These are phyloP conservation scores for Exophiala mesophila DNA, from an alignment of 2,329 filamentous ascomycete species.

Conservation along the genomic window DNA sequence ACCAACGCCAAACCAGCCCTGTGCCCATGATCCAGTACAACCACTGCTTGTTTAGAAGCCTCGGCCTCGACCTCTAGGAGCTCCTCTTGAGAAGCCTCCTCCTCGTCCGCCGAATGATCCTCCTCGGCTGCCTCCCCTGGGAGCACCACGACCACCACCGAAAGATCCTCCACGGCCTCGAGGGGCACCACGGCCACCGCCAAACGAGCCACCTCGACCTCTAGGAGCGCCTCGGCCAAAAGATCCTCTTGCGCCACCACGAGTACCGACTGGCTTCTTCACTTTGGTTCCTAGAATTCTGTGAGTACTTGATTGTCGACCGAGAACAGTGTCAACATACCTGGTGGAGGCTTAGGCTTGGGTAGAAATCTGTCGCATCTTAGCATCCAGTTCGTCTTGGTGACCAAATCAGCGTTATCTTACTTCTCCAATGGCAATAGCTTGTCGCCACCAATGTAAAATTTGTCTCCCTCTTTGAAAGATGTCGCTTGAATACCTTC, in stretches of 20 bases:
- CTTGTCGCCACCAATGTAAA: slow-evolving; percentile 94
- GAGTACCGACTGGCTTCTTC: slow-evolving; percentile 37
- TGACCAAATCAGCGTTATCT: slow-evolving; percentile 20
- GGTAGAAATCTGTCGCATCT: slow-evolving; percentile 67
- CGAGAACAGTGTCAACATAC: slow-evolving; percentile 30
- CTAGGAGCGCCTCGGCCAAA: slow-evolving; percentile 47
- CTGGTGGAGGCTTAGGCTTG: slow-evolving; percentile 72
- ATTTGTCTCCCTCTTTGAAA: slow-evolving; percentile 95
- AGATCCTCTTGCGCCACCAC: slow-evolving; percentile 42
- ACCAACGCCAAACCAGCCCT: slow-evolving; percentile 28
- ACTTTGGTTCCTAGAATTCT: slow-evolving; percentile 51
- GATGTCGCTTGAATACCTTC: slow-evolving; percentile 92
- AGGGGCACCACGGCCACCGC: slow-evolving; percentile 39
- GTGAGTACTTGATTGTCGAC: slow-evolving; percentile 6
- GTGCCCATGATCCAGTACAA: not conserved
- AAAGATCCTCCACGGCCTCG: slow-evolving; percentile 36
- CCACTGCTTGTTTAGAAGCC: not conserved
- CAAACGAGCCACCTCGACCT: slow-evolving; percentile 49
- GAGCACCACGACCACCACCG: slow-evolving; percentile 37
- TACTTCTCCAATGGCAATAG: slow-evolving; percentile 84
- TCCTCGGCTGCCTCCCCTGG: slow-evolving; percentile 28
- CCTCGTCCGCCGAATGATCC: slow-evolving; percentile 32
- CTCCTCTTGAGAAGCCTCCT: slow-evolving; percentile 27
- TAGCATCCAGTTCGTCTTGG: slow-evolving; percentile 22
- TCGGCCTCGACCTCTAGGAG: slow-evolving; percentile 22